Evolutionary conservation across 1,139 yeast genomes (phyloP).

Genomic region (Hanseniaspora sp.): DNA sequence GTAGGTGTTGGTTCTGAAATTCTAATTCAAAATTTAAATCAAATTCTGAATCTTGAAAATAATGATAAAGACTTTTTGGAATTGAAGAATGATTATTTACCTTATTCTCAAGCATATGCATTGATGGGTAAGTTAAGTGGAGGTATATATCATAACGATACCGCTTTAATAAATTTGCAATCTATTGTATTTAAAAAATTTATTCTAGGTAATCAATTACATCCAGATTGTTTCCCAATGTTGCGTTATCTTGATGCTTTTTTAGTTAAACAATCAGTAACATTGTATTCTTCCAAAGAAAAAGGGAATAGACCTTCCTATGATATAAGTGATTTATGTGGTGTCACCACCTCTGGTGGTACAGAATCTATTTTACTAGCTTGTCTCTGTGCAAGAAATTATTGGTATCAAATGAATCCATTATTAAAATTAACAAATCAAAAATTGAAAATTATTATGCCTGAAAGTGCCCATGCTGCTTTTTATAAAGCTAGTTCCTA

Average conservation of each 20-base stretch:
- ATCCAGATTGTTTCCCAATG: conserved; percentile 95
- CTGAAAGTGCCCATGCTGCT: conserved; percentile 87
- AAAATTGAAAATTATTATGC: conserved; percentile 79
- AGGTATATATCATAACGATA: conserved; percentile 93
- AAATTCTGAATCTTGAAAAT: conserved; percentile 41
- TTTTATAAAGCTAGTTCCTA: conserved; percentile 88
- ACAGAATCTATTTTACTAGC: conserved; percentile 82
- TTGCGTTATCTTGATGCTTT: conserved; percentile 94
- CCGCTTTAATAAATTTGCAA: conserved; percentile 59
- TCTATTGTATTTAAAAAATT: conserved; percentile 62
- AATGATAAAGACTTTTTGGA: conserved; percentile 34
- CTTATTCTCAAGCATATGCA: conserved; percentile 4
- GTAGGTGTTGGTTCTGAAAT: conserved; percentile 41
- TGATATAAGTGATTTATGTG: conserved; percentile 45
- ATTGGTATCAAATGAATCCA: conserved; percentile 41
- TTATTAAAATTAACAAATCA: conserved; percentile 30
- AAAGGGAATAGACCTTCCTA: not conserved
- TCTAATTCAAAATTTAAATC: conserved; percentile 41
- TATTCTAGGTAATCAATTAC: conserved; percentile 85
- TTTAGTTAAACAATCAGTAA: conserved; percentile 57
- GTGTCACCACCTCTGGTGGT: conserved; percentile 94
- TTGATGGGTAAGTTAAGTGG: conserved; percentile 71
- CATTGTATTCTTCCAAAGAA: not conserved
- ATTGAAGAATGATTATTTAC: not conserved
- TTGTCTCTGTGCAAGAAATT: conserved; percentile 67